Evolutionary conservation across 495 filamentous ascomycete genomes (phyloP), one percentile per base, ranked within the genome.

Genomic region (Polyplosphaeria fusca): DNA sequence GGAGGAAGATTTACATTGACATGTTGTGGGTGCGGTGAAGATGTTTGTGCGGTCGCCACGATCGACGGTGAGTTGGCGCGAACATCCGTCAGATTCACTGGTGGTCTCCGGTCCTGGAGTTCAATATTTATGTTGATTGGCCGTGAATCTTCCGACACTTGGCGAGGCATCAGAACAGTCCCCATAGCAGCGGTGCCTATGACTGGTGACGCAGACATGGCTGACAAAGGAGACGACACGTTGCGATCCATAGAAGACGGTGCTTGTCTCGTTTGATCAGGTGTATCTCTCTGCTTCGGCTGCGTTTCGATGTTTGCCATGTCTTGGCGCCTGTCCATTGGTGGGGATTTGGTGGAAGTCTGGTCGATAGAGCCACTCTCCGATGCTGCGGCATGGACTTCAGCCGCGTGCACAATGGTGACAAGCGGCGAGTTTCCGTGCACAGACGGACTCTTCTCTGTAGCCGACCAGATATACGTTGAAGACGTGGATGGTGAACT

Each of bases 391-490:
- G 14, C 7, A 35, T 14, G 30, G 30, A n/a, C n/a, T n/a, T n/a
- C n/a, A n/a, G n/a, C n/a, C n/a, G n/a, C 14, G 30, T 47, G 26
- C 5, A 53, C 42, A 4, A 28, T 41, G 14, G 53, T 22, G 14
- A 54, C 28, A 7, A 48, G 7, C 11, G 54, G 54, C 3, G 60
- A 58, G 32, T 51, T 18, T 4, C 55, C 61, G 1, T 26, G 24
- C 14, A 42, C 41, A 9, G 61, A 64, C 1, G 61, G 20, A 52
- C 55, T 58, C 48, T 50, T 60, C 24, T 65, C 62, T 13, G 62
- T 65, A 26, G 62, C 62, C 3, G 62, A 65, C 62, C 62, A 61
- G 19, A 61, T 61, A 23, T 65, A 60, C 1, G 55, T 64, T 14
- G 56, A 47, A 4, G 49, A 56, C 19, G 61, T 55, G 2, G 40